Base-by-base conservation (phyloP, 1,139 yeast species). In the Suhomyces guaymorum region DNA sequence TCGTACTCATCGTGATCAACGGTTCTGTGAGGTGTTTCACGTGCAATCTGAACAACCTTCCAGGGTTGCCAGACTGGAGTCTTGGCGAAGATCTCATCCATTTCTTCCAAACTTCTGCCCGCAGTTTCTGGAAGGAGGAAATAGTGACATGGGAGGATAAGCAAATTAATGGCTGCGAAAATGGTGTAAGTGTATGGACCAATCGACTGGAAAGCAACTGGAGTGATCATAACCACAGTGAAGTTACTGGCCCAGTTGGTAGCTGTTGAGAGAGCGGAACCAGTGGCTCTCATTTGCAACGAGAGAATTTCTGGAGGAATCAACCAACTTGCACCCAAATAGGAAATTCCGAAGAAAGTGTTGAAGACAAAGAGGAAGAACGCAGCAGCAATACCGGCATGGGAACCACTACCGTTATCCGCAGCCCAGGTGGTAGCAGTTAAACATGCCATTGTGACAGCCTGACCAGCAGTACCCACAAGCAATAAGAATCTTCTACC, bases 401-500 rank as follows among this genome's bases (percentile, higher is more conserved):
- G 20, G 7, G 41, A 25, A 7, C 40, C 38, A 24, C 42, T 38
- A 2, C 41, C 41, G 14, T 43, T 31, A 26, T 49, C 51, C 22
- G 61, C 62, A 18, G 57, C 53, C 51, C 59, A 58, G n/a, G 55
- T 54, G 6, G 63, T 38, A 22, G 52, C 54, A 2, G 65, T 59
- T 30, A 61, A 52, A 14, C 58, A 49, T 13, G 58, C 62, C 69
- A 63, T 63, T 15, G 57, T 51, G 10, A 56, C 23, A 15, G 64
- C 56, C 51, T 72, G 66, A 43, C 80, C 81, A 29, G 59, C 53
- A 16, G 83, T 78, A 45, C 84, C 84, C 44, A 60, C 59, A 34
- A 87, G 68, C 44, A 86, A 68, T 49, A 87, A 67, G 36, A 78
- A 72, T 39, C 95, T 69, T 54, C 96, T 75, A 15, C 96, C 96